Percentiles rank a stretch among this genome's conserved stretches.
These are phyloP conservation scores for Trichosporon sp. DNA, from an alignment of 1,284 basidiomycete genomes.

Conservation along the genomic window DNA sequence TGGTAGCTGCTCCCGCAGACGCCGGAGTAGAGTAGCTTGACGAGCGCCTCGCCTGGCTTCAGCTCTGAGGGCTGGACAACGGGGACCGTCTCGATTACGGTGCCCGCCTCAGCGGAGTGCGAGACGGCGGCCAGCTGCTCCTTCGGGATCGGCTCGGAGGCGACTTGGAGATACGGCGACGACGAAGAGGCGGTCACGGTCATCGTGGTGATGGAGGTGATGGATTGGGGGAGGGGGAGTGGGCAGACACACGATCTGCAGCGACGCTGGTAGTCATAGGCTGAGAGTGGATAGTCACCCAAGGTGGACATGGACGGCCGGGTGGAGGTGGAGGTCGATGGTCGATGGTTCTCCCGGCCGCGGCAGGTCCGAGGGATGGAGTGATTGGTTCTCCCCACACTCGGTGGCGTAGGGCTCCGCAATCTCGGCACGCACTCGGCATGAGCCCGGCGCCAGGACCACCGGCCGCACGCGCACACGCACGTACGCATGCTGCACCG, in stretches of 20 bases:
- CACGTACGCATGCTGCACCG: no score
- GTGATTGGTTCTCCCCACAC: constrained; percentile 51
- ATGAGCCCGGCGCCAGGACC: no score
- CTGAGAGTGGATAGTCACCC: no score
- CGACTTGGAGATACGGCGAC: not conserved
- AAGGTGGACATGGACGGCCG: no score
- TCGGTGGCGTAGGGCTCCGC: no score
- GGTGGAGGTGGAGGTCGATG: no score
- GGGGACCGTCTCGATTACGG: constrained; percentile 26
- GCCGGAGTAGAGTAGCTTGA: constrained; percentile 53
- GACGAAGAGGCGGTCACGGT: not conserved
- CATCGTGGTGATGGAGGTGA: constrained; percentile 1
- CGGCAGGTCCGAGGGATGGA: no score
- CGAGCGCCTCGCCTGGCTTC: constrained; percentile 8
- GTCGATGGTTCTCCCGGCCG: no score
- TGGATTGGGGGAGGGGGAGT: not conserved
- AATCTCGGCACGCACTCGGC: no score
- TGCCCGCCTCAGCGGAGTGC: constrained; percentile 48
- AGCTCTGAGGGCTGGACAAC: not conserved
- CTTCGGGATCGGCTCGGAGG: constrained; percentile 53
- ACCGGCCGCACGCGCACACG: no score
- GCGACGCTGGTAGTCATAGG: not conserved
- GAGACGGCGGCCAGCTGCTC: constrained; percentile 62
- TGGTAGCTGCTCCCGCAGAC: constrained; percentile 19
- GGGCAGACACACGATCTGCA: no score